Evolutionary conservation across 2,329 filamentous ascomycete species (phyloP).

Genomic region (Colletotrichum sidae): DNA sequence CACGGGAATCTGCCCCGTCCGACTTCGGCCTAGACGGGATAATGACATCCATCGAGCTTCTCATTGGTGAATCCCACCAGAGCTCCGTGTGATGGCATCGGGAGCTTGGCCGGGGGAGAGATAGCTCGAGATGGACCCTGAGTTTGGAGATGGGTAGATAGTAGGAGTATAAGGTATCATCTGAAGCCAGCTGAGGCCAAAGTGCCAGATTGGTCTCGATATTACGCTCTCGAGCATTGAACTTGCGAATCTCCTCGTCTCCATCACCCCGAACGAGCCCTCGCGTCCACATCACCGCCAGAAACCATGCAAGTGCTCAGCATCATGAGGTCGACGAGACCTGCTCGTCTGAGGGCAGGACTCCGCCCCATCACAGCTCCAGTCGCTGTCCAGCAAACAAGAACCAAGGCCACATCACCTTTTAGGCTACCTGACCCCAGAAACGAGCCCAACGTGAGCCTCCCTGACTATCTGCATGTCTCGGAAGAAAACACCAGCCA

Average conservation of each 20-base stretch:
- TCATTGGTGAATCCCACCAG: conserved; percentile 17
- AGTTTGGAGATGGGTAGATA: not conserved
- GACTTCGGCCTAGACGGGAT: conserved; percentile 19
- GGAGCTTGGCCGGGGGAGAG: conserved; percentile 20
- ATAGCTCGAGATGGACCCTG: conserved; percentile 14
- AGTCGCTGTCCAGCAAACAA: conserved; percentile 38
- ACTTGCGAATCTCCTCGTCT: too few species aligned
- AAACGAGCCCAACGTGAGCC: conserved; percentile 48
- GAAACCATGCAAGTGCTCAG: conserved; percentile 18
- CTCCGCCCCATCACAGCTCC: conserved; percentile 35
- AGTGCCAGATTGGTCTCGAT: too few species aligned
- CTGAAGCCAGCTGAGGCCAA: too few species aligned
- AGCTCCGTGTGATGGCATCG: conserved; percentile 1
- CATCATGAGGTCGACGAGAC: conserved; percentile 13
- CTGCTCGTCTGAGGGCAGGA: conserved; percentile 2
- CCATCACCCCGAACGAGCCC: too few species aligned
- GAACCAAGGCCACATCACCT: conserved; percentile 43
- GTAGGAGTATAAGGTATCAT: not conserved
- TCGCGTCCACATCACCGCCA: not conserved
- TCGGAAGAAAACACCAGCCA: not conserved
- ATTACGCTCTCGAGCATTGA: too few species aligned
- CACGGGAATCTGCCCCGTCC: conserved; percentile 26
- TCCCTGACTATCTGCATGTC: not conserved
- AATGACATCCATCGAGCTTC: conserved; percentile 16
- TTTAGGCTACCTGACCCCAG: conserved; percentile 46